Conservation (phyloP, 805 yeast genomes). For the Tetrapisispora namnaoensis region DNA sequence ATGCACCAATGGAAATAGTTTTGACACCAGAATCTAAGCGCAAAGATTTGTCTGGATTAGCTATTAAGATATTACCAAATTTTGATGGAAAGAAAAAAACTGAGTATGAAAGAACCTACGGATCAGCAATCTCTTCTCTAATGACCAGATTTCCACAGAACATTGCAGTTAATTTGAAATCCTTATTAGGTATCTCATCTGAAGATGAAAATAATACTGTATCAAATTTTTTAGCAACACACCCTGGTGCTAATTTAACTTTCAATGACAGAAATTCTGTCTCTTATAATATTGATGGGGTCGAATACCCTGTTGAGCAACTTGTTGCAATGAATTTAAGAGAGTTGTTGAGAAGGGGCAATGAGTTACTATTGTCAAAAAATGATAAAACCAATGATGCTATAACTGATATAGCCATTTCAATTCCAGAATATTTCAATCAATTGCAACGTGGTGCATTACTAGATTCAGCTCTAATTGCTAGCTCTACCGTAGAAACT, state of each 20-base stretch:
- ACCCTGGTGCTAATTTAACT: slow-evolving; percentile 50
- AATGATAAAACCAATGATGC: slow-evolving; percentile 39
- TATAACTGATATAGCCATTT: slow-evolving; percentile 40
- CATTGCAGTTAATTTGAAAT: slow-evolving; percentile 58
- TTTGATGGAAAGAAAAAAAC: background rate
- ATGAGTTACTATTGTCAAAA: slow-evolving; percentile 43
- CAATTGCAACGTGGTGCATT: slow-evolving; percentile 62
- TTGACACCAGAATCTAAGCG: slow-evolving; percentile 86
- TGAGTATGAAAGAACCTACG: slow-evolving; percentile 61
- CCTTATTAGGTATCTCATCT: slow-evolving; percentile 52
- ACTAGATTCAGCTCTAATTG: slow-evolving; percentile 52
- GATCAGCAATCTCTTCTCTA: slow-evolving; percentile 60
- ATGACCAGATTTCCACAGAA: slow-evolving; percentile 66
- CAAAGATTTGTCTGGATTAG: slow-evolving; percentile 71
- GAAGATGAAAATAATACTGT: slow-evolving; percentile 31
- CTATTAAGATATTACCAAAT: background rate
- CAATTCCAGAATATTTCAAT: slow-evolving; percentile 66
- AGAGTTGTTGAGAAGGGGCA: slow-evolving; percentile 58
- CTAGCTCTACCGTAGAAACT: slow-evolving; percentile 48
- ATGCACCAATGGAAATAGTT: slow-evolving; percentile 80
- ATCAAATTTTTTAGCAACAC: slow-evolving; percentile 39
- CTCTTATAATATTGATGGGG: slow-evolving; percentile 42
- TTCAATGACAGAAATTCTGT: slow-evolving; percentile 43
- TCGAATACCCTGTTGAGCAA: slow-evolving; percentile 60
- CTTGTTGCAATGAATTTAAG: slow-evolving; percentile 70